These are phyloP conservation scores for Tardiomyces depauwii DNA, from an alignment of 1,139 yeast species.

Conservation along the genomic window DNA sequence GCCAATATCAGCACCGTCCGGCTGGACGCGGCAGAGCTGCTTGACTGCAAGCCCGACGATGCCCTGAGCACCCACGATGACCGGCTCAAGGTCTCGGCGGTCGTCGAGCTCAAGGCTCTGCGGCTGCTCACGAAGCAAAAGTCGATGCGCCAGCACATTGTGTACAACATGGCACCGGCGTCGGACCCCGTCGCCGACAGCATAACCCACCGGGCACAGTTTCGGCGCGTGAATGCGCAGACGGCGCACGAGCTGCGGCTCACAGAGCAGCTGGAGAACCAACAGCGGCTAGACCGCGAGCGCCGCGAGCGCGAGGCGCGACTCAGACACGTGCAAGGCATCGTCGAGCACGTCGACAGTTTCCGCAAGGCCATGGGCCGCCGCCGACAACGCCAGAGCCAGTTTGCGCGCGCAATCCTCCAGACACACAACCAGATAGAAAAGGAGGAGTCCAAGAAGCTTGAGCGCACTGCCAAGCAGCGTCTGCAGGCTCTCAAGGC, in stretches of 20 bases:
- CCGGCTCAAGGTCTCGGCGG: constrained; percentile 44
- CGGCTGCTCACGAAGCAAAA: constrained; percentile 78
- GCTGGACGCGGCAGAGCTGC: constrained; percentile 18
- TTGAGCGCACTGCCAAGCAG: constrained; percentile 89
- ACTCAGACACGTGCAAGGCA: constrained; percentile 26
- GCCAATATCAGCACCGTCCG: constrained; percentile 63
- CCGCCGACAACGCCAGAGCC: constrained; percentile 5
- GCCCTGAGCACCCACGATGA: constrained; percentile 34
- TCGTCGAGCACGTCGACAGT: constrained; percentile 29
- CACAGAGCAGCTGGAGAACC: constrained; percentile 51
- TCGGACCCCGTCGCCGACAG: constrained; percentile 22
- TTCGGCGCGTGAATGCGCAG: constrained; percentile 47
- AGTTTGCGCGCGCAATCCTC: constrained; percentile 13
- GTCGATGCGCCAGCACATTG: constrained; percentile 62
- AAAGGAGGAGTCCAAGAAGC: constrained; percentile 77
- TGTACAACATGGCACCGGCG: constrained; percentile 46
- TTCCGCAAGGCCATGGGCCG: constrained; percentile 14
- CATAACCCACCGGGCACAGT: constrained; percentile 25
- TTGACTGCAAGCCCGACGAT: constrained; percentile 32
- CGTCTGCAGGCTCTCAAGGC: constrained; percentile 96
- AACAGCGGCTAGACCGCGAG: constrained; percentile 43
- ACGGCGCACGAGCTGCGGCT: constrained; percentile 50
- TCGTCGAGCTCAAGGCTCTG: constrained; percentile 75
- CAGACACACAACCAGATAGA: constrained; percentile 34
- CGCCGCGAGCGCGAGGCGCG: constrained; percentile 26